Conservation (phyloP, 345 rosid species). For the Luvunga scandens region DNA sequence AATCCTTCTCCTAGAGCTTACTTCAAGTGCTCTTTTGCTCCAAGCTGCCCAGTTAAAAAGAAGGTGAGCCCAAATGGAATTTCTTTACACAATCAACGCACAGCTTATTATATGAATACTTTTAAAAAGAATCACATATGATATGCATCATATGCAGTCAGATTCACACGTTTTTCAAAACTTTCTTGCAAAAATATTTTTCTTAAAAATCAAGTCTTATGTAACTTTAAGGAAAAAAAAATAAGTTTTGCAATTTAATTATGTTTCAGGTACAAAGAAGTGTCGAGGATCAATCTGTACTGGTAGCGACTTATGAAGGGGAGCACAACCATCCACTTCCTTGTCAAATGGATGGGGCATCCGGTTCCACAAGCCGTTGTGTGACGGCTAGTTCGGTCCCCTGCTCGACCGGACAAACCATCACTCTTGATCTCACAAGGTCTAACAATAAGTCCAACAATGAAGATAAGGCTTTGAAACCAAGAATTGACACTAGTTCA, state of each 20-base stretch:
- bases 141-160: not conserved
- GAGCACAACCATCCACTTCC: conserved; percentile 94
- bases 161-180: not conserved
- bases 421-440: conserved; percentile 54
- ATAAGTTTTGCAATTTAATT: not conserved
- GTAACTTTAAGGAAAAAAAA: too few species aligned
- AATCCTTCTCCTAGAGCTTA: conserved; percentile 98
- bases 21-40: conserved; percentile 96
- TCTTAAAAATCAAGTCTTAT: too few species aligned
- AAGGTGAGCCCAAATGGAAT: conserved; percentile 43
- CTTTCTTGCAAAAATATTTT: too few species aligned
- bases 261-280: conserved; percentile 88
- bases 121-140: too few species aligned
- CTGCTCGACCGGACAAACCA: conserved; percentile 39
- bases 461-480: conserved; percentile 24
- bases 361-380: conserved; percentile 39
- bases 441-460: conserved; percentile 24
- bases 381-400: conserved; percentile 36
- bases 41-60: conserved; percentile 93
- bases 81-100: not conserved
- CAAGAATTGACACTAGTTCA: conserved; percentile 49
- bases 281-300: conserved; percentile 73
- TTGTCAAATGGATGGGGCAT: conserved; percentile 52
- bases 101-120: not conserved
- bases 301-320: conserved; percentile 96